A percentile compares a stretch with the other conserved stretches of the same genome.
These are phyloP conservation scores for Melanomma pulvis-pyrius DNA, from an alignment of 495 filamentous ascomycete genomes.

Conservation along the genomic window DNA sequence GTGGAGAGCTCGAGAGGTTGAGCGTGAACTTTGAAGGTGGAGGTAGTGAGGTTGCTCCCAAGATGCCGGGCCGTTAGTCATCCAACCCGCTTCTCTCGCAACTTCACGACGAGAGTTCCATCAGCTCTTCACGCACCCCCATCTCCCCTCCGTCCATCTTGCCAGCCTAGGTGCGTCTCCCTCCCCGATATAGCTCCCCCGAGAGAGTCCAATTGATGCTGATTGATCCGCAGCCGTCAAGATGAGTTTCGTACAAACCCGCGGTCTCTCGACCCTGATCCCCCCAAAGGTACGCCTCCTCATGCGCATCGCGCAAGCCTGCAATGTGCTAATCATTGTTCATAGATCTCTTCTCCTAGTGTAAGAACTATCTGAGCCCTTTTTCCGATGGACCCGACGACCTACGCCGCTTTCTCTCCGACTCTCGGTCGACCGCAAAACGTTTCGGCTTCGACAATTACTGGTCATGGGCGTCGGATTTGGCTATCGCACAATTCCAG, in stretches of 20 bases:
- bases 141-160: slow-evolving; percentile 32
- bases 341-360: slow-evolving; percentile 83
- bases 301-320: slow-evolving; percentile 12
- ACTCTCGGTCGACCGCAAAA: slow-evolving; percentile 29
- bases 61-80: background rate
- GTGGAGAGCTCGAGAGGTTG: background rate
- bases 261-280: slow-evolving; percentile 95
- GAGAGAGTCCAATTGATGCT: slow-evolving; percentile 26
- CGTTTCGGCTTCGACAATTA: background rate
- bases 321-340: slow-evolving; percentile 33
- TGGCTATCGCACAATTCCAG: background rate
- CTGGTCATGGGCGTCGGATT: background rate
- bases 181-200: background rate
- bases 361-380: slow-evolving; percentile 60
- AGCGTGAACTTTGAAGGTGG: background rate
- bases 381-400: slow-evolving; percentile 26
- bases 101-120: slow-evolving; percentile 14
- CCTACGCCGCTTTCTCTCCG: background rate
- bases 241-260: slow-evolving; percentile 89
- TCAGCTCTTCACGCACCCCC: slow-evolving; percentile 8
- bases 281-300: slow-evolving; percentile 81
- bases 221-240: slow-evolving; percentile 50
- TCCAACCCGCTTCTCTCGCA: background rate
- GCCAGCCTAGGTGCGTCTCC: slow-evolving; percentile 27
- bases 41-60: background rate